Conservation (phyloP, 192 early-diverging fungal species). For the Podila epicladia region DNA sequence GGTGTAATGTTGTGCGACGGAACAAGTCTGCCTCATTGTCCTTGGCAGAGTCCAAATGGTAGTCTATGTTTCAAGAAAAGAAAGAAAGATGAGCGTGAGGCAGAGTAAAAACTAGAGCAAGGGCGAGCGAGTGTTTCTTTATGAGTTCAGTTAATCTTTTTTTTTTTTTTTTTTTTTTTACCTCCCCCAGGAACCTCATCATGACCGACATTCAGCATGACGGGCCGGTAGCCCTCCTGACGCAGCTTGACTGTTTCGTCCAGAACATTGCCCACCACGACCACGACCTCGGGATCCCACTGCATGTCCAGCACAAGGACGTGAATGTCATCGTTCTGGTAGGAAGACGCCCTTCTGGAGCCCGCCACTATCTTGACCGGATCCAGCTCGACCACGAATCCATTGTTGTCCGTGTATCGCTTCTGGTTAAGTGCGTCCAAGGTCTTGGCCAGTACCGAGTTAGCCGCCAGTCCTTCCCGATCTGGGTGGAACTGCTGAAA, state of each 20-base stretch:
- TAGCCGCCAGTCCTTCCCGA: constrained; percentile 10
- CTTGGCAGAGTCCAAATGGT: constrained; percentile 33
- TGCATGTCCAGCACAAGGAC: constrained; percentile 48
- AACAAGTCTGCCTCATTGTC: constrained; percentile 56
- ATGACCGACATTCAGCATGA: constrained; percentile 48
- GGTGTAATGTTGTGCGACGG: constrained; percentile 52
- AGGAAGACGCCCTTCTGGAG: constrained; percentile 31
- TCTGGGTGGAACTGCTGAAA: constrained; percentile 44
- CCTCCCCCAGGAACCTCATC: constrained; percentile 34
- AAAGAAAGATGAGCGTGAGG: background rate
- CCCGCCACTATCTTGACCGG: constrained; percentile 38
- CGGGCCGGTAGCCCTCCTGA: constrained; percentile 44
- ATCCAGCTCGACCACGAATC: constrained; percentile 45
- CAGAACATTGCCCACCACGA: constrained; percentile 45
- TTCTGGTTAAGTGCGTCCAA: constrained; percentile 19
- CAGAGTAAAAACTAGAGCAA: background rate
- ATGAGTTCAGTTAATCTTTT: background rate
- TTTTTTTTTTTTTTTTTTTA: background rate
- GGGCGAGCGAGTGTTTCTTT: background rate
- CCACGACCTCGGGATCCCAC: constrained; percentile 45
- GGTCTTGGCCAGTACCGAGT: constrained; percentile 36
- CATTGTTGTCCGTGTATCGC: constrained; percentile 36
- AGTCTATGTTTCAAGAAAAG: constrained; percentile 8
- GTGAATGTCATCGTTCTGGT: constrained; percentile 46
- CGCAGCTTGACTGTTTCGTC: constrained; percentile 41